Base-by-base conservation (phyloP, 202 grass and related monocot genomes). In the Digitaria exilis region DNA sequence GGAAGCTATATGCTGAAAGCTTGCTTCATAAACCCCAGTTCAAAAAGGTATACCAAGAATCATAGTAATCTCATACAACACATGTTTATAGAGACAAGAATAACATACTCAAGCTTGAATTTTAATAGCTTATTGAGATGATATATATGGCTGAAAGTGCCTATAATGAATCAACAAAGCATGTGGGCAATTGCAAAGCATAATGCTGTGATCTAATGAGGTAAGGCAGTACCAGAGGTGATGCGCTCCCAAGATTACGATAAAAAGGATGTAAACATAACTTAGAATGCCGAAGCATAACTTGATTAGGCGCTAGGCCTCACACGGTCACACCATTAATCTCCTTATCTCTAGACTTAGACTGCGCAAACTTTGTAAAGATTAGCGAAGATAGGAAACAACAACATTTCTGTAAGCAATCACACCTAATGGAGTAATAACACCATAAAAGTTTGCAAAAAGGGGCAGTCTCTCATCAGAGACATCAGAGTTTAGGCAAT, bases 141-240 rank as follows among this genome's bases (percentile, higher is more conserved):
- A n/a, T n/a, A n/a, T n/a, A 51, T 80, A 78, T 78, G 25, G 6
- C 43, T 34, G 8, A 9, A 77, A 39, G 46, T 68, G 77, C 4
- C 30, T 25, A 9, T 7, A 7, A 65, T 29, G 45, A 8, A 41
- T 14, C 39, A 77, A 52, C 9, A 5, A 54, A 41, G n/a, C 7
- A 67, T 41, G 7, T 34, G 26, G 25, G 24, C 42, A 4, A 63
- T 57, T 35, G 24, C 15, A 78, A 5, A 66, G 32, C 19, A 24
- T 2, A 6, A 75, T 56, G 30, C 5, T 39, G 19, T 54, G 31
- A 73, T 73, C 10, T 18, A 73, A 32, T 10, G 6, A 75, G 50
- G 19, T 78, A 8, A 66, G 61, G 19, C 21, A 66, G 60, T 65
- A 78, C 19, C 22, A 0, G 44, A 65, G 60, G 60, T 37, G 43